Conservation (phyloP, 139 green algal species). For the Coccomyxa sp. region DNA sequence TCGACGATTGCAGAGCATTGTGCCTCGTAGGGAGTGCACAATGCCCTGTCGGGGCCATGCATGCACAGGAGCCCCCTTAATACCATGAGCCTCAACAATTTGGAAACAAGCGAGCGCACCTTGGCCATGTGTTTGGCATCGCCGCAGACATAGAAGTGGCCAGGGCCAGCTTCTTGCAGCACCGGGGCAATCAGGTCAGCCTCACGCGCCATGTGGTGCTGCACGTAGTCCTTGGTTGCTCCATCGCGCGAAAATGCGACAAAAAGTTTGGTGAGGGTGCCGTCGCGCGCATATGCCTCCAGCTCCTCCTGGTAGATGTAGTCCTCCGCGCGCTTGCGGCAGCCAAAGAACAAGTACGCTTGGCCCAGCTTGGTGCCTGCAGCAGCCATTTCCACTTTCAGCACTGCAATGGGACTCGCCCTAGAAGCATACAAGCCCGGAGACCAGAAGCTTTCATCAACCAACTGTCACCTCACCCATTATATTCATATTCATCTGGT, state of each 20-base stretch:
- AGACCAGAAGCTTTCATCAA: not conserved
- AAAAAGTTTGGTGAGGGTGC: constrained; percentile 64
- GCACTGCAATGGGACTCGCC: not conserved
- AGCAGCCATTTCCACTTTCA: not conserved
- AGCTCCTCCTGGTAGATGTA: constrained; percentile 89
- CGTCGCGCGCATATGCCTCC: constrained; percentile 32
- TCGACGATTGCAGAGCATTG: not conserved
- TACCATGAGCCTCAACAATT: too few species aligned
- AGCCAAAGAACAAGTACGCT: constrained; percentile 86
- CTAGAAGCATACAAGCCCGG: not conserved
- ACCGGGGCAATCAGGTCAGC: constrained; percentile 6
- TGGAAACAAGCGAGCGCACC: constrained; percentile 15
- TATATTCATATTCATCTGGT: not conserved
- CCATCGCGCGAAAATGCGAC: constrained; percentile 71
- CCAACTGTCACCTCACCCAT: too few species aligned
- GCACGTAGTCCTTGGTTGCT: constrained; percentile 78
- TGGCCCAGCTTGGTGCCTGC: constrained; percentile 56
- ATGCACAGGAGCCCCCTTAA: not conserved
- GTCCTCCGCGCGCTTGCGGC: constrained; percentile 65
- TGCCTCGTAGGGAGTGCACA: not conserved
- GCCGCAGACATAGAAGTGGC: constrained; percentile 91
- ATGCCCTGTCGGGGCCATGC: not conserved
- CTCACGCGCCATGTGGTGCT: constrained; percentile 72
- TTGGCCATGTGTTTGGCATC: constrained; percentile 95
- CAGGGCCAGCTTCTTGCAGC: constrained; percentile 24